Conservation (phyloP, 179 eudicot species). For the Beta macrorhiza region DNA sequence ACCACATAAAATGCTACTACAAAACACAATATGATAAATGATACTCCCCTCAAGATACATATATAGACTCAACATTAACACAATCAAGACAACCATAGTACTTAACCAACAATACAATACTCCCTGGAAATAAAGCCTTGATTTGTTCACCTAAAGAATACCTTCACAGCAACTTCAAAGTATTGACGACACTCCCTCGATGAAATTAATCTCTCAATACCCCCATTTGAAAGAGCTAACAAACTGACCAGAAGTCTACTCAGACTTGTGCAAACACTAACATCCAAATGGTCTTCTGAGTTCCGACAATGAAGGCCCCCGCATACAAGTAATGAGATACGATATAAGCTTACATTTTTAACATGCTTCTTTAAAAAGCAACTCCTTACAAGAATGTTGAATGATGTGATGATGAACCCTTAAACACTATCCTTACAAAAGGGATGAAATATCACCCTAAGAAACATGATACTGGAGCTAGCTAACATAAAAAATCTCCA, state of each 20-base stretch:
- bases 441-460: background rate
- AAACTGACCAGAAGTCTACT: background rate
- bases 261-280: background rate
- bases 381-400: background rate
- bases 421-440: background rate
- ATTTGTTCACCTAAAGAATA: background rate
- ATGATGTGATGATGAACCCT: too few species aligned
- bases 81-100: background rate
- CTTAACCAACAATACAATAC: background rate
- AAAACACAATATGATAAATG: background rate
- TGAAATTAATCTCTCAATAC: background rate
- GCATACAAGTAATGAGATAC: background rate
- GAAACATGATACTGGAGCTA: background rate
- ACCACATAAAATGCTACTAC: too few species aligned
- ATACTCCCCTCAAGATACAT: background rate
- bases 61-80: background rate
- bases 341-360: background rate
- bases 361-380: background rate
- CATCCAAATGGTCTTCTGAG: background rate
- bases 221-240: background rate
- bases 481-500: background rate
- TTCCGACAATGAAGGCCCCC: background rate
- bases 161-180: background rate
- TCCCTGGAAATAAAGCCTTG: background rate
- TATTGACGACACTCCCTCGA: background rate